Evolutionary conservation across 192 early-diverging fungal species (phyloP).

Genomic region (Coemansia nantahalensis): DNA sequence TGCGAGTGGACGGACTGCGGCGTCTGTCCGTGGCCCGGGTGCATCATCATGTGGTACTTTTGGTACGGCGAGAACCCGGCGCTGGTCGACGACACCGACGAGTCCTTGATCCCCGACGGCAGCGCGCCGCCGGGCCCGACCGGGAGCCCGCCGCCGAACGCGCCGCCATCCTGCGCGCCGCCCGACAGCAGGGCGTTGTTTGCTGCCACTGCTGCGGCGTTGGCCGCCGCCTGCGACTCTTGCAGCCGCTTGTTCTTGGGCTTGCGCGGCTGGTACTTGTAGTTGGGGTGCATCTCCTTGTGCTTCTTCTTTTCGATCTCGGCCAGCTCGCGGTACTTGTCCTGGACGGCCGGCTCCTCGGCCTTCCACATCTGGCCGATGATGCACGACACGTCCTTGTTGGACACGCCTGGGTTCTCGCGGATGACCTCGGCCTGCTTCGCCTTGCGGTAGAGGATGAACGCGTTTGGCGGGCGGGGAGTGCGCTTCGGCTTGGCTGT

Average conservation of each 20-base stretch:
- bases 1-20: not conserved
- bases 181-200: constrained; percentile 16
- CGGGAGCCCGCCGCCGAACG: constrained; percentile 14
- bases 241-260: constrained; percentile 50
- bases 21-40: constrained; percentile 31
- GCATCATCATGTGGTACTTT: constrained; percentile 54
- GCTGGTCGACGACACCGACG: constrained; percentile 4
- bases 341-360: constrained; percentile 47
- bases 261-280: constrained; percentile 60
- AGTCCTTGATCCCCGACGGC: constrained; percentile 33
- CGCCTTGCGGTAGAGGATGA: constrained; percentile 57
- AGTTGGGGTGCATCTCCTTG: constrained; percentile 55
- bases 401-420: constrained; percentile 53
- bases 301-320: constrained; percentile 56
- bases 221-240: constrained; percentile 32
- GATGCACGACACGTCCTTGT: constrained; percentile 58
- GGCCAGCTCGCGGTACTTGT: constrained; percentile 54
- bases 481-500: constrained; percentile 53
- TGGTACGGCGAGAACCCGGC: constrained; percentile 31
- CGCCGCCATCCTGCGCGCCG: constrained; percentile 20
- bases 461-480: constrained; percentile 54
- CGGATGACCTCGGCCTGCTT: constrained; percentile 55
- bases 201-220: constrained; percentile 9
- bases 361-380: constrained; percentile 58
- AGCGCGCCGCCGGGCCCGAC: constrained; percentile 15